phyloP scores from a whole-genome alignment of 2,329 filamentous ascomycete genomes.

The Blumeria graminis region DNA sequence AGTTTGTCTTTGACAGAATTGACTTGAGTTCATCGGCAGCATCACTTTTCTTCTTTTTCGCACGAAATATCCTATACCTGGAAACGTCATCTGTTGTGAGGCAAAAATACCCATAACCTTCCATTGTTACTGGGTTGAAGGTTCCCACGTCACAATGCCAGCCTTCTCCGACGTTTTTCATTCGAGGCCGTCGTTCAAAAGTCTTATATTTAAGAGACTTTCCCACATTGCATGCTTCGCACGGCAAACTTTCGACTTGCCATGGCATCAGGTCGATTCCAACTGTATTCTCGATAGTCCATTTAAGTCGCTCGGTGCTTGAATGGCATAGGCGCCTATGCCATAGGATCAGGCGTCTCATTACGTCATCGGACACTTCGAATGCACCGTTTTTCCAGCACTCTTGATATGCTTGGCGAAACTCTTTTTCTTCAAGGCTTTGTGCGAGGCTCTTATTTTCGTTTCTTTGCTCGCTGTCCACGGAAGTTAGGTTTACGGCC shows the following conservation, averaged over 20 bases:
- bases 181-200: neutral
- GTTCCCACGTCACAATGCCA: neutral
- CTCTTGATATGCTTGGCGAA: neutral
- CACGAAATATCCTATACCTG: neutral
- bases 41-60: neutral
- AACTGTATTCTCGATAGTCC: neutral
- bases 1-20: neutral
- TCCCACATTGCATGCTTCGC: neutral
- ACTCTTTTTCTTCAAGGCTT: neutral
- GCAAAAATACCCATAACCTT: neutral
- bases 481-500: neutral
- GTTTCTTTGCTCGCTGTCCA: neutral
- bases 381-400: neutral
- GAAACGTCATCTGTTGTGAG: neutral
- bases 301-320: neutral
- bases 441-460: neutral
- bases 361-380: neutral
- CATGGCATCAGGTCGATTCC: neutral
- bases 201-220: neutral
- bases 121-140: neutral
- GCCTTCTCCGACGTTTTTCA: neutral
- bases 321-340: neutral
- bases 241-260: neutral
- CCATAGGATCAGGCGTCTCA: neutral
- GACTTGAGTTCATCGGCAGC: neutral